Evolutionary conservation across 176 grass and related monocot genomes (phyloP).

Genomic region (Thalia dealbata): DNA sequence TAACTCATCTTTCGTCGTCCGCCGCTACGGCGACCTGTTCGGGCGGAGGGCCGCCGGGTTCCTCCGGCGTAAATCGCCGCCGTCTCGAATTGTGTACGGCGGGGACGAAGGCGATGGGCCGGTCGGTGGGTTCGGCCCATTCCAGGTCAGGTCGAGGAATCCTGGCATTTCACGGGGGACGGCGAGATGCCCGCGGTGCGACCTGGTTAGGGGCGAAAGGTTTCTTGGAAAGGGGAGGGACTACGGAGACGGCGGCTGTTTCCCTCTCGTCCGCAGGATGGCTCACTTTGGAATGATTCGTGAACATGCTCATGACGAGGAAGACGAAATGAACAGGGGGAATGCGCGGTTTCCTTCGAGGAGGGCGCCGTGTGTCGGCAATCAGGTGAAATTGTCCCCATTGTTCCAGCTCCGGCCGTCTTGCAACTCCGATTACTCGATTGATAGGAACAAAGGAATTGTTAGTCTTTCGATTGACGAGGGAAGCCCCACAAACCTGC

Average conservation of each 20-base stretch:
- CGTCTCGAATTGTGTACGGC: background rate
- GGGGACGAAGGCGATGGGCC: background rate
- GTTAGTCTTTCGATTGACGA: conserved; percentile 12
- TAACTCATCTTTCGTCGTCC: background rate
- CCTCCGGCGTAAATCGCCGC: background rate
- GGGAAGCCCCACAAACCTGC: background rate
- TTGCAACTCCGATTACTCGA: background rate
- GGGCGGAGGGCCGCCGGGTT: background rate
- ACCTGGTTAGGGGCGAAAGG: background rate
- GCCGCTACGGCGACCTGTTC: background rate
- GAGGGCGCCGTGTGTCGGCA: conserved; percentile 13
- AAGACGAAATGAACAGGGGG: background rate
- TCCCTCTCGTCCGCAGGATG: background rate
- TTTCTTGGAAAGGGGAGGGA: background rate
- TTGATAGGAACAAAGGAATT: conserved; percentile 4
- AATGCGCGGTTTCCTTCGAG: background rate
- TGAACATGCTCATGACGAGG: background rate
- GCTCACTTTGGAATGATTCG: background rate
- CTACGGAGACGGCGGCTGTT: background rate
- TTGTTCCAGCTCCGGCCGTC: conserved; percentile 39
- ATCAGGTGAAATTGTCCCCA: conserved; percentile 24
- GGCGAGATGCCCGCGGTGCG: background rate
- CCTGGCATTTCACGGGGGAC: background rate
- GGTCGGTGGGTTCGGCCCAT: conserved; percentile 21
- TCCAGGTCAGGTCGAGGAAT: conserved; percentile 17